phyloP scores from a whole-genome alignment of 1,284 basidiomycete species.

The Cryptococcus sp. region DNA sequence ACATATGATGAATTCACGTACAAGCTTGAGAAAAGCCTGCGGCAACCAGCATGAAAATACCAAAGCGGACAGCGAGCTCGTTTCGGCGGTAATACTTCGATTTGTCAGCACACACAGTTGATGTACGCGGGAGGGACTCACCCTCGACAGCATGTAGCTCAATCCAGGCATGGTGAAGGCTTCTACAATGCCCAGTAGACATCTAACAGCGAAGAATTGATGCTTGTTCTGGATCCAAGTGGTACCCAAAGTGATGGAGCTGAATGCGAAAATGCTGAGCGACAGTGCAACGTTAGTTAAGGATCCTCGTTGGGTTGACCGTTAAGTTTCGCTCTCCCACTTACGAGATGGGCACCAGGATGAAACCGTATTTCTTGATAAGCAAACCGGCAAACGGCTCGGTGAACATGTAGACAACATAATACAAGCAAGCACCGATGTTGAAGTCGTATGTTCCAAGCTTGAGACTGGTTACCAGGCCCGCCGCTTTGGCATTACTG shows the following conservation, averaged over 20 bases:
- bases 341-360: conserved; percentile 24
- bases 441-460: conserved; percentile 28
- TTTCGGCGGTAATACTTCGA: conserved; percentile 26
- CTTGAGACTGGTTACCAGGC: conserved; percentile 15
- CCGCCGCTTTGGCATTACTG: conserved; percentile 22
- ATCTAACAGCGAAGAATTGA: conserved; percentile 29
- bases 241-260: conserved; percentile 31
- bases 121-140: neutral
- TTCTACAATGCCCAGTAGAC: conserved; percentile 31
- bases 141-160: conserved; percentile 34
- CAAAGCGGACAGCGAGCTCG: conserved; percentile 27
- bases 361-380: conserved; percentile 29
- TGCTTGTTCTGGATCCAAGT: conserved; percentile 30
- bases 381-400: conserved; percentile 25
- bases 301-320: too few relatives aligned
- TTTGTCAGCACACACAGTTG: neutral
- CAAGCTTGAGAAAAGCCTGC: conserved; percentile 16
- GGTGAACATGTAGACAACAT: conserved; percentile 27
- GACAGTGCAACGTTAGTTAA: neutral
- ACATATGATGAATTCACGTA: neutral
- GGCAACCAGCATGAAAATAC: conserved; percentile 26
- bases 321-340: neutral
- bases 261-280: conserved; percentile 16
- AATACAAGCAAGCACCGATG: conserved; percentile 22
- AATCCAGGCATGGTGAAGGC: conserved; percentile 39